Evolutionary conservation across 192 early-diverging fungal genomes (phyloP), one percentile per base, ranked within the genome.

Genomic region (Linnemannia elongata): DNA sequence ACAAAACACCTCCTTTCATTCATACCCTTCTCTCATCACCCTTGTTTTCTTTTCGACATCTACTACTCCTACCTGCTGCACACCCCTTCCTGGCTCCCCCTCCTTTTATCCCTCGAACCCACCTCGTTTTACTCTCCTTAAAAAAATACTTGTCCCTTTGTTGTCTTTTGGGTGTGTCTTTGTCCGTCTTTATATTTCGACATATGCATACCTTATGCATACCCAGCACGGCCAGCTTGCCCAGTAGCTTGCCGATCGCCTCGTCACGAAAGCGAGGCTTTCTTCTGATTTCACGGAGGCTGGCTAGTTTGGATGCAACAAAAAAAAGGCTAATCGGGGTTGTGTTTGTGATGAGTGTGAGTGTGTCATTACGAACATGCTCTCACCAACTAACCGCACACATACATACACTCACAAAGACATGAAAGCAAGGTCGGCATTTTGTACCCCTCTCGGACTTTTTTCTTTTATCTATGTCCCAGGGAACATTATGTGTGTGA

Each of bases 31-130:
- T 33, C 10, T 41, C 38, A 41, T 30, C 63, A 44, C 63, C 42
- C 76, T 69, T 77, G 30, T 68, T 76, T 55, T 76, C 27, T 57
- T 10, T 69, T 77, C 30, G 49, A 49, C 73, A 44, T 44, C 22
- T 27, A 39, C 39, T 39, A 41, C 71, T 12, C 2, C 49, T 52
- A 6, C 49, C 15, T 4, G 5, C 49, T 52, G 18, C 47, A 49
- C 44, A 15, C 36, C 38, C 54, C 74, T 33, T 75, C 74, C 44
- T 52, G 44, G 42, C 8, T 57, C 27, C 27, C 38, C 20, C 38
- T 44, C 27, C 60, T 36, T 13, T 47, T 55, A 22, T 39, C 54
- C 54, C 71, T 66, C 60, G 60, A 66, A 66, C 60, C 60, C 60
- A 66, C 60, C 60, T 66, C 60, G 60, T 66, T 66, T 60, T 60